Evolutionary conservation across 257 asterid genomes (phyloP).

Genomic region (Euphrasia confusa): DNA sequence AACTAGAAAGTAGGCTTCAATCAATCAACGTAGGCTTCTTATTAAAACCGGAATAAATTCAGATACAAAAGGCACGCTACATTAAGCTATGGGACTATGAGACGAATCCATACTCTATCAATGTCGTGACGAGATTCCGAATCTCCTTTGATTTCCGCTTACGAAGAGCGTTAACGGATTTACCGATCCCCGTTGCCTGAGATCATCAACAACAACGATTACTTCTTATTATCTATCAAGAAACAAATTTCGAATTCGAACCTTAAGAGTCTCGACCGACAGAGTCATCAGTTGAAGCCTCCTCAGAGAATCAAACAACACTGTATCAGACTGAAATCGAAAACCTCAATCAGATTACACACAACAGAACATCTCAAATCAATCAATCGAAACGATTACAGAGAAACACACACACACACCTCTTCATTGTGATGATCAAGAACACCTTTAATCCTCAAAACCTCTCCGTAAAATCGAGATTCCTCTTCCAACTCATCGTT

Average conservation of each 20-base stretch:
- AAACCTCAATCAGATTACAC: background rate
- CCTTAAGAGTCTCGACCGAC: slow-evolving; percentile 78
- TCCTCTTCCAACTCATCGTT: slow-evolving; percentile 79
- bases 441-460: slow-evolving; percentile 66
- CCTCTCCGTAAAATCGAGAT: slow-evolving; percentile 55
- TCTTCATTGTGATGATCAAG: slow-evolving; percentile 53
- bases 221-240: background rate
- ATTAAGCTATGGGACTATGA: slow-evolving; percentile 6
- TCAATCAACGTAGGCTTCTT: no score
- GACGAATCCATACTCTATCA: slow-evolving; percentile 38
- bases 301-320: slow-evolving; percentile 60
- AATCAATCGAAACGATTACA: background rate
- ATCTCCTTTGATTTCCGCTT: slow-evolving; percentile 50
- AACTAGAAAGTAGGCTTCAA: background rate
- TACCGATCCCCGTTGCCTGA: slow-evolving; percentile 63
- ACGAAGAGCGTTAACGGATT: slow-evolving; percentile 43
- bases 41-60: background rate
- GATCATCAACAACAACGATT: background rate
- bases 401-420: slow-evolving; percentile 35
- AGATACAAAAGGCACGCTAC: slow-evolving; percentile 11
- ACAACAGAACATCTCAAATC: background rate
- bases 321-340: slow-evolving; percentile 45
- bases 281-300: slow-evolving; percentile 72
- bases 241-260: slow-evolving; percentile 19
- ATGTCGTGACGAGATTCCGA: slow-evolving; percentile 34